A percentile compares a stretch with the other conserved stretches of the same genome.
Conservation (phyloP, 345 rosid species). For the Salix dunnii region DNA sequence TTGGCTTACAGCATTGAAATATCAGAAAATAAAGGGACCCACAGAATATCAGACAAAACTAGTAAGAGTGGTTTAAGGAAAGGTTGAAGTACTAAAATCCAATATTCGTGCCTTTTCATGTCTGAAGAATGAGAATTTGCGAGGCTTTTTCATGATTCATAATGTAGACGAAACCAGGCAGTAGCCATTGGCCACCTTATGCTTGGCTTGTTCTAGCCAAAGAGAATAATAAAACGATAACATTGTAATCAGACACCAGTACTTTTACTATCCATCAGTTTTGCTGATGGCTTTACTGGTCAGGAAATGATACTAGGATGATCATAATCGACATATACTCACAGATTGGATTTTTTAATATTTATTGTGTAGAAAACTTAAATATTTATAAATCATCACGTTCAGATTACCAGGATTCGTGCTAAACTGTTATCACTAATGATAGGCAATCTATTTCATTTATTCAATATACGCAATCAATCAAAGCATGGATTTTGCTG, state of each 20-base stretch:
- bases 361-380: no score
- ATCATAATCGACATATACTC: no score
- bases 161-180: background rate
- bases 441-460: no score
- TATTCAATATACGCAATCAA: background rate
- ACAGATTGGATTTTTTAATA: no score
- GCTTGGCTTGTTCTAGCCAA: slow-evolving; percentile 25
- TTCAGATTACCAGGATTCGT: no score
- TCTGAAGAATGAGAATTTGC: slow-evolving; percentile 1
- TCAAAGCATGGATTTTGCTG: background rate
- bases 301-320: background rate
- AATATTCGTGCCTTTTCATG: background rate
- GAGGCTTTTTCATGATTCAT: slow-evolving; percentile 24
- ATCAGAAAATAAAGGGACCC: slow-evolving; percentile 12
- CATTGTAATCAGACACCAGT: background rate
- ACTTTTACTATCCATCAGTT: slow-evolving; percentile 15
- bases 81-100: background rate
- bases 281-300: background rate
- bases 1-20: slow-evolving; percentile 23
- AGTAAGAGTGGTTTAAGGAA: slow-evolving; percentile 24
- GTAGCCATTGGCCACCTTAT: background rate
- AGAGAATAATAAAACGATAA: background rate
- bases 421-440: no score
- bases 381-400: no score
- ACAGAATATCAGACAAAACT: background rate